Base-by-base conservation (phyloP, 345 rosid genomes). In the Nephelium lappaceum region DNA sequence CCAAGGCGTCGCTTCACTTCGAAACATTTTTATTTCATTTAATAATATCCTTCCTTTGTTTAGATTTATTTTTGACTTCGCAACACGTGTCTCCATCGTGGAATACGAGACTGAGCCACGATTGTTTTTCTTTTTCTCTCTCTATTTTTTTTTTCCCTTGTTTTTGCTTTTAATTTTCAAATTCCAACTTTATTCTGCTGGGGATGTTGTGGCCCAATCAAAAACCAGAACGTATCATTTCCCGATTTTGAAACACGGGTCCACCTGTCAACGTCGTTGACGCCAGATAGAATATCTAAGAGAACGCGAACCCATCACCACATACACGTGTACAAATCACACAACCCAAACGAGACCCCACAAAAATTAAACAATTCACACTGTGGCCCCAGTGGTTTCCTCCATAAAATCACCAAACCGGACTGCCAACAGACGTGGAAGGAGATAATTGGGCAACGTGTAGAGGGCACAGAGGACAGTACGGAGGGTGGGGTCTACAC, bases 41-140 rank as follows among this genome's bases (percentile, higher is more conserved):
- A 31, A 31, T 2, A 31, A 31, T 74, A 18, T 47, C 7, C 51
- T 31, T 31, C 27, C 53, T 55, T 8, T 36, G 4, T 11, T 62
- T 66, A 36, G 19, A 8, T 11, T 27, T 18, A 36, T 47, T 47
- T 51, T 23, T 42, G n/a, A 18, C 8, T 27, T 10, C 10, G 43
- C 21, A 63, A 80, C 71, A 81, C 82, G 84, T 84, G 86, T 63
- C 83, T 1, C 5, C 11, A n/a, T 81, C 55, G 65, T 47, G 41
- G 77, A 11, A 7, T 81, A 78, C 73, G 77, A 68, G 78, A 57
- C 43, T 21, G 57, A 65, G 10, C 72, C 11, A 19, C n/a, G 10
- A 51, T 75, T 51, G 51, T 31, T 27, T 4, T 5, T 10, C 0
- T 41, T 5, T 41, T 4, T 41, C 2, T 7, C 3, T 41, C n/a